Evolutionary conservation across 225 moss, liverwort and hornwort genomes (phyloP), one percentile per base, ranked within the genome.

Genomic region (Physcomitrium patens): DNA sequence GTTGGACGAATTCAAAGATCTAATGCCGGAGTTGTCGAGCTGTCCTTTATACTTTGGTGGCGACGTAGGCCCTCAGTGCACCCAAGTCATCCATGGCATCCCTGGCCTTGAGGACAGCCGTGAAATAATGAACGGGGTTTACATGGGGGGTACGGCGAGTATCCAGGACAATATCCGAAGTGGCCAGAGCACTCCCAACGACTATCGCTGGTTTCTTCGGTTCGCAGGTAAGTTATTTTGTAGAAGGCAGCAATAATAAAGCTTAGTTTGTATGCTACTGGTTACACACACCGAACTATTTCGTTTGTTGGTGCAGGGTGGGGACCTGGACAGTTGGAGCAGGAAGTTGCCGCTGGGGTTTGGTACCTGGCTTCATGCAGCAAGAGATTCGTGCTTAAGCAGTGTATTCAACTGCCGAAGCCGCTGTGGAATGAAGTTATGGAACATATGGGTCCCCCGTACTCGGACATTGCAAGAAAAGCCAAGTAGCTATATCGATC

Each of bases 401-500:
- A 94, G 69, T 94, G 94, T 81, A 92, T 94, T 69, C 85, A 85
- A 54, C 71, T 94, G 75, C 87, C 86, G 51, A 86, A 81, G 72
- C 94, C 94, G 8, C 76, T 94, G 41, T 94, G 94, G 92, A 86
- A 90, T 65, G 92, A 94, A 85, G 88, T 94, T 41, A 78, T 94
- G 74, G 92, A 92, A 82, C 88, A 88, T 62, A 94, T 94, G 94
- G 94, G 94, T 16, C 90, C 86, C 46, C 92, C 91, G 19, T 94
- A 94, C 79, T 74, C 90, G 18, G 85, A 84, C 41, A 94, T 94
- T 46, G 89, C 94, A 3, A 80, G 71, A 72, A 80, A 87, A 65
- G 90, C 94, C 17, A 87, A 89, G 60, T 80, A 80, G 69, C 27
- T 17, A 37, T 37, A 4, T 50, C 12, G 12, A 24, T 57, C 26